Evolutionary conservation across 257 asterid species (phyloP).

Genomic region (Primulina tabacum): DNA sequence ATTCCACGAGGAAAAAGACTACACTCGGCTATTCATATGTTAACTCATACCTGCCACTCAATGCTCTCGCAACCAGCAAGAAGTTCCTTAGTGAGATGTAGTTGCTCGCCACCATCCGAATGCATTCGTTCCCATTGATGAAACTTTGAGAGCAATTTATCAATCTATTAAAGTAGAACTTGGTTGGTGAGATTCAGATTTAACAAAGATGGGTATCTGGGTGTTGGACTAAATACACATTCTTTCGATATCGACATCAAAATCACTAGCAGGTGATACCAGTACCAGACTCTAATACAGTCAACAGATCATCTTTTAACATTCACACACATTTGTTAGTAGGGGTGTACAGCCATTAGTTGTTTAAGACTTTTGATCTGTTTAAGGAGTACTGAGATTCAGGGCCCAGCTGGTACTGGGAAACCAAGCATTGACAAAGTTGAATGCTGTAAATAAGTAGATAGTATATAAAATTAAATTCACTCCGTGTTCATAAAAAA

Average conservation of each 20-base stretch:
- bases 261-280: constrained; percentile 16
- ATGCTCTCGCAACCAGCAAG: constrained; percentile 80
- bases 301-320: background rate
- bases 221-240: constrained; percentile 7
- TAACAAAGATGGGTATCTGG: constrained; percentile 8
- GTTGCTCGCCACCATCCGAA: constrained; percentile 58
- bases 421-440: background rate
- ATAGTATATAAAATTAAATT: background rate
- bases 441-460: background rate
- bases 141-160: constrained; percentile 71
- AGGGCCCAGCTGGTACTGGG: background rate
- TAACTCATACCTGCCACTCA: constrained; percentile 86
- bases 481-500: background rate
- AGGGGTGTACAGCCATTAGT: background rate
- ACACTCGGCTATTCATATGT: constrained; percentile 21
- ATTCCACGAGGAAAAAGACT: background rate
- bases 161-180: constrained; percentile 56
- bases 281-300: background rate
- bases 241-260: constrained; percentile 7
- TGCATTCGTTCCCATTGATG: constrained; percentile 81
- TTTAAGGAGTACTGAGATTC: background rate
- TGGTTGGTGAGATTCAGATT: constrained; percentile 18
- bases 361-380: background rate
- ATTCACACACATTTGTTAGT: background rate
- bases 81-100: constrained; percentile 66